Base-by-base conservation (phyloP, 2,329 filamentous ascomycete species). In the Intubia oerlemansii region DNA sequence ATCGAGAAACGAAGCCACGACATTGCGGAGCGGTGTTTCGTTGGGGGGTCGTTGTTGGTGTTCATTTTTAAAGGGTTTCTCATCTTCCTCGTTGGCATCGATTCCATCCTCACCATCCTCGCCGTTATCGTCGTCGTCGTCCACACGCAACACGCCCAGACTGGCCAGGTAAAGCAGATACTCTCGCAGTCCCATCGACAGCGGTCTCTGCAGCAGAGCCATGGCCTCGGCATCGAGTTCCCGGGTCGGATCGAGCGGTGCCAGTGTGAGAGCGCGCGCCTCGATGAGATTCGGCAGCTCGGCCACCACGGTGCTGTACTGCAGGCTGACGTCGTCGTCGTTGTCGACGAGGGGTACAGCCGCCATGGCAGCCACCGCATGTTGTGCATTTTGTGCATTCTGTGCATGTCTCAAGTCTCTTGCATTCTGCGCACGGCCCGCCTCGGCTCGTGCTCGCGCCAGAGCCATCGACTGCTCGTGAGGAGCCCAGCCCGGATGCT, bases 221-320 rank as follows among this genome's bases (percentile, higher is more conserved):
- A 84, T 66, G 2, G 78, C 68, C 18, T 71, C 63, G 9, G 66
- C 56, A 40, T 84, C 73, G 2, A 77, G 62, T 14, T 59, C 43
- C 11, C 51, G 53, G 19, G 42, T 48, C 20, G 47, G 53, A 37
- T 52, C 57, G 1, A 58, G 55, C 17, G 73, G 80, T 1, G 77
- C 80, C 21, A 92, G 62, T 0, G 79, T 82, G n/a, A 93, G 68
- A 1, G 82, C 85, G 47, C 85, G 85, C 8, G 80, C 85, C 53
- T 95, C 85, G 36, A 95, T 78, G 17, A 95, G 60, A 44, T 90
- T 75, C 2, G 84, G 80, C 15, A 98, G 59, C 49, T 95, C 85
- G 21, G 65, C 61, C 12, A 93, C 59, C 15, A 98, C 80, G 2
- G 70, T 69, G 40, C 61, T 63, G 48, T 91, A 95, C 38, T 90